These are phyloP conservation scores for Astraeus odoratus DNA, from an alignment of 768 basidiomycete species.

Conservation along the genomic window DNA sequence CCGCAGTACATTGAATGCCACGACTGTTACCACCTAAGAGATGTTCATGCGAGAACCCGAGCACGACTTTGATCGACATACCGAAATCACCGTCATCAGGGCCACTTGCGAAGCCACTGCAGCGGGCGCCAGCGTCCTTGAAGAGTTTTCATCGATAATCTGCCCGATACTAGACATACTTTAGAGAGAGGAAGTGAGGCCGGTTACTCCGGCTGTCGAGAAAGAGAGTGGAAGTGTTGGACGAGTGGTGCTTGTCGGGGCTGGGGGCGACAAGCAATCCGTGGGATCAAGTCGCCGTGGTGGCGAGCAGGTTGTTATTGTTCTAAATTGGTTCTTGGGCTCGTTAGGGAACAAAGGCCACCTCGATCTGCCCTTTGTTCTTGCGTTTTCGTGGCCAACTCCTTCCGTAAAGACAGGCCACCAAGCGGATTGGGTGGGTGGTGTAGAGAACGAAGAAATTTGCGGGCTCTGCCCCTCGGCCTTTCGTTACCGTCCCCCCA, in stretches of 20 bases:
- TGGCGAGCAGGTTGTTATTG: conserved; percentile 5
- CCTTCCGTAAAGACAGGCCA: neutral
- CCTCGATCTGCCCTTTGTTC: conserved; percentile 1
- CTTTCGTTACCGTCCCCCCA: neutral
- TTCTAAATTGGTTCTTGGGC: conserved; percentile 1
- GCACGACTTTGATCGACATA: conserved; percentile 30
- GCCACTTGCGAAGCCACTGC: conserved; percentile 75
- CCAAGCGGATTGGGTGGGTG: too few relatives aligned
- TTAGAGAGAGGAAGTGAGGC: conserved; percentile 13
- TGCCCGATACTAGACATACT: conserved; percentile 27
- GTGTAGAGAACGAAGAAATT: too few relatives aligned
- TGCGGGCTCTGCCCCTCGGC: too few relatives aligned
- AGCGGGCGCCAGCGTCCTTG: conserved; percentile 69
- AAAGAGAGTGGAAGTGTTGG: conserved; percentile 16
- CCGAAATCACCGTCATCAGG: conserved; percentile 68
- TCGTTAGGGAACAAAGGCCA: neutral
- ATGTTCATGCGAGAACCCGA: conserved; percentile 4
- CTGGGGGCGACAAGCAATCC: neutral
- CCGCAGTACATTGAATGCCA: conserved; percentile 78
- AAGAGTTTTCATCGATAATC: conserved; percentile 27
- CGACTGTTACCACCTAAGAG: conserved; percentile 52
- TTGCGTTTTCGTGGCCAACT: neutral
- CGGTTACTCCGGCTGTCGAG: conserved; percentile 7
- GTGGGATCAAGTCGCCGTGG: conserved; percentile 1
- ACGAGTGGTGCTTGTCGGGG: conserved; percentile 4